Percentiles rank a stretch among this genome's conserved stretches.
These are phyloP conservation scores for Sclerotinia subarctica DNA, from an alignment of 2,329 filamentous ascomycete genomes.

Conservation along the genomic window DNA sequence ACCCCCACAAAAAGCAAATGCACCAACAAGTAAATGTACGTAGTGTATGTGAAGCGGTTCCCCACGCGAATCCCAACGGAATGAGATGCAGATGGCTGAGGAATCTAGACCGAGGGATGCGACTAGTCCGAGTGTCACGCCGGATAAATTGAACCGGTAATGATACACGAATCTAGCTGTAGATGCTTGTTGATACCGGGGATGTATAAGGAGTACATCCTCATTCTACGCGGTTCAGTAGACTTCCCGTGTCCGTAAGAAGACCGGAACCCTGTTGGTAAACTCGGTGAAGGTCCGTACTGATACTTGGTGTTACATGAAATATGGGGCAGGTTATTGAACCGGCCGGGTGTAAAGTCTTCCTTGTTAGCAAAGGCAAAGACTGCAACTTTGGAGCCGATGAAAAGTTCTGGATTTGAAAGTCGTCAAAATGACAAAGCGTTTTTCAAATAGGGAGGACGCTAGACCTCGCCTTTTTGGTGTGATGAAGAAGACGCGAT, in stretches of 20 bases:
- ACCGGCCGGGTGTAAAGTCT: neutral
- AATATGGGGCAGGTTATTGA: neutral
- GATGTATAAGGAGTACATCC: neutral
- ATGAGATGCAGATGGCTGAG: conserved; percentile 10
- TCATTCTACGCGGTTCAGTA: neutral
- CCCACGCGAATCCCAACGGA: conserved; percentile 4
- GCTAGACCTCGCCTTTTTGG: conserved; percentile 4
- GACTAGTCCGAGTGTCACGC: neutral
- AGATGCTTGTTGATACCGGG: neutral
- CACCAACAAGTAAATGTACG: neutral
- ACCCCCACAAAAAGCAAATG: neutral
- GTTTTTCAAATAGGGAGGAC: neutral
- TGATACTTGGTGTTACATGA: neutral
- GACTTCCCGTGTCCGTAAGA: neutral
- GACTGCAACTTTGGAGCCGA: neutral
- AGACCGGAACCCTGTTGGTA: neutral
- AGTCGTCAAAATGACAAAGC: neutral
- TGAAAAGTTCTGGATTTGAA: neutral
- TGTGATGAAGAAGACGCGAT: neutral
- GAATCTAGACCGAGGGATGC: neutral
- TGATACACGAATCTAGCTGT: conserved; percentile 5
- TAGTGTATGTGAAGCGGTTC: conserved; percentile 3
- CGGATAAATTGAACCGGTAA: neutral
- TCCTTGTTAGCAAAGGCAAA: neutral
- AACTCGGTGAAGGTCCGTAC: neutral